Conservation (phyloP, 352 stramenopile species). For the Phytophthora melonis region DNA sequence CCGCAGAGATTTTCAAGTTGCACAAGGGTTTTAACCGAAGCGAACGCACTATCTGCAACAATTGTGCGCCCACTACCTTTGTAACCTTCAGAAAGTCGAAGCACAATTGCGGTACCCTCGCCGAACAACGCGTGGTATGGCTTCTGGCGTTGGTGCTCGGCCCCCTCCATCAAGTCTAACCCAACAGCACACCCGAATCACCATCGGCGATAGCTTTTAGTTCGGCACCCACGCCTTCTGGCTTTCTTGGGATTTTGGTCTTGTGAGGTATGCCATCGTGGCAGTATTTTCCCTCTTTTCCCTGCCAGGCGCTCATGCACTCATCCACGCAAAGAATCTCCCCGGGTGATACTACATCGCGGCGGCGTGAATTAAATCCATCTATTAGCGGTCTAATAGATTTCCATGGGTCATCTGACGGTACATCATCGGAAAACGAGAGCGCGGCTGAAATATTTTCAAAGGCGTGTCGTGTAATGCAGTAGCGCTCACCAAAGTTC, state of each 20-base stretch:
- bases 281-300: constrained; percentile 6
- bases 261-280: constrained; percentile 18
- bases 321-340: constrained; percentile 19
- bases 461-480: too few relatives aligned
- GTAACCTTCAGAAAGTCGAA: too few relatives aligned
- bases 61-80: too few relatives aligned
- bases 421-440: too few relatives aligned
- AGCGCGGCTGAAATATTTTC: too few relatives aligned
- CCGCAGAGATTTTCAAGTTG: neutral
- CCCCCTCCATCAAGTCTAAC: constrained; percentile 3
- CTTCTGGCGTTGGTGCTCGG: neutral
- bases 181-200: constrained; percentile 5
- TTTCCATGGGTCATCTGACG: too few relatives aligned
- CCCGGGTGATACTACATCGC: constrained; percentile 5
- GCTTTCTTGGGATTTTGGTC: constrained; percentile 13
- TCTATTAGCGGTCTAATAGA: too few relatives aligned
- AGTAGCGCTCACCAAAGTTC: too few relatives aligned
- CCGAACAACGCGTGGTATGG: too few relatives aligned
- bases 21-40: constrained; percentile 3
- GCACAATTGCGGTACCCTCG: too few relatives aligned
- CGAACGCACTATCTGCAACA: constrained; percentile 13
- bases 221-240: constrained; percentile 5
- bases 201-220: constrained; percentile 16
- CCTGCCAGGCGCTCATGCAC: constrained; percentile 11
- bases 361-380: too few relatives aligned